Conservation (phyloP, 176 grass and related monocot genomes). For the Saccharum spontaneum region DNA sequence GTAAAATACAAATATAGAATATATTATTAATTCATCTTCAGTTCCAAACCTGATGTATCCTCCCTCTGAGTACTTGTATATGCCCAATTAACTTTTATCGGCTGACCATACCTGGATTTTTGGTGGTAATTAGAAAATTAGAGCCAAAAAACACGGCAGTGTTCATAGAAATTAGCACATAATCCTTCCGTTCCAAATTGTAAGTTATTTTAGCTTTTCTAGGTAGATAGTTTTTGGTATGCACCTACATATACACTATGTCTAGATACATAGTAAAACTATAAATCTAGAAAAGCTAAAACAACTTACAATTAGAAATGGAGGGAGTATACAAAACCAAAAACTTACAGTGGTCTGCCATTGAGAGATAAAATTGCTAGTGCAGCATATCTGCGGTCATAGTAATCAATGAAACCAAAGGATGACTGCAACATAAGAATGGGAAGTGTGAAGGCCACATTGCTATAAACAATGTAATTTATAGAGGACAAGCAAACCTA, state of each 20-base stretch:
- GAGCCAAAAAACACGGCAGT: constrained; percentile 5
- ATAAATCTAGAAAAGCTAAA: neutral
- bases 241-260: neutral
- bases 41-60: constrained; percentile 84
- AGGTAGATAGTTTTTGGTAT: neutral
- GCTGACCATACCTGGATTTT: constrained; percentile 80
- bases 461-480: neutral
- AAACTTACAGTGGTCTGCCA: constrained; percentile 86
- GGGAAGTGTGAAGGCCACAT: neutral
- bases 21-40: constrained; percentile 23
- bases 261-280: neutral
- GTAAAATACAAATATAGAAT: constrained; percentile 14
- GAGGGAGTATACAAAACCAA: neutral
- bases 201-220: neutral
- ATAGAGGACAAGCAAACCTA: constrained; percentile 14
- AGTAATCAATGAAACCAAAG: constrained; percentile 98
- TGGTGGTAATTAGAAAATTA: constrained; percentile 13
- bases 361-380: constrained; percentile 96
- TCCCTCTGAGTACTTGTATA: constrained; percentile 95
- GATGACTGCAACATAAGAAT: constrained; percentile 66
- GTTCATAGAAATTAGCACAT: too few species aligned
- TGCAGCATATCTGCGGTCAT: constrained; percentile 89
- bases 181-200: neutral
- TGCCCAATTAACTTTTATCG: constrained; percentile 98
- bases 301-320: neutral